Base-by-base conservation (phyloP, 805 yeast species). In the Metschnikowia similis region DNA sequence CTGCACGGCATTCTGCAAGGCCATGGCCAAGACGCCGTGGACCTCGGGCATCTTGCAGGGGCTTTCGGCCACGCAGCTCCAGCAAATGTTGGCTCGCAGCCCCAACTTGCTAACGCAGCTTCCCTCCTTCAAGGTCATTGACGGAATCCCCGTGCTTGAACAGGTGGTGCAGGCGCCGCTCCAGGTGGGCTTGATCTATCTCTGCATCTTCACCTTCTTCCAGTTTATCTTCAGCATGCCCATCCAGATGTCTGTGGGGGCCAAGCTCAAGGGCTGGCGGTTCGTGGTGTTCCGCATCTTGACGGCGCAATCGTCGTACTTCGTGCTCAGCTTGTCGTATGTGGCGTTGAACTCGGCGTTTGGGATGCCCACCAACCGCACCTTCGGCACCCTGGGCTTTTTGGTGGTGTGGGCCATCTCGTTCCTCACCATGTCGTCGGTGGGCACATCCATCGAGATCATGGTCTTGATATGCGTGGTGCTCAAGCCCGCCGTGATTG, bases 361-460 rank as follows among this genome's bases (percentile, higher is more conserved):
- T 44, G 65, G 63, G 1, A 55, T 67, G 41, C 42, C 41, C 11
- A 61, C 44, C 39, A 37, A 41, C 32, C 47, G 31, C 0, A 51
- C 72, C 0, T 68, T 67, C 45, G 72, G 72, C 3, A 29, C 54
- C 27, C 59, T 63, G 54, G 72, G 72, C 3, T 68, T 66, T 49
- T 54, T 68, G 48, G 71, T 68, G 11, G 55, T 66, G 35, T 68
- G 72, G 72, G 50, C 56, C 35, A 59, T 66, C 55, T 63, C 61
- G 4, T 66, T 50, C 52, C 58, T 67, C 48, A 54, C 61, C 8
- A 65, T 66, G 65, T 58, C 65, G 1, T 59, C 72, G 0, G 60
- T 68, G 44, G 72, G 72, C 2, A 56, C 65, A 16, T 43, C 65
- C 8, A 64, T 68, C 40, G 71, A 68, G 54, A 51, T 57, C 7